These are phyloP conservation scores for Sarocladium oryzae DNA, from an alignment of 2,329 filamentous ascomycete species.

Conservation along the genomic window DNA sequence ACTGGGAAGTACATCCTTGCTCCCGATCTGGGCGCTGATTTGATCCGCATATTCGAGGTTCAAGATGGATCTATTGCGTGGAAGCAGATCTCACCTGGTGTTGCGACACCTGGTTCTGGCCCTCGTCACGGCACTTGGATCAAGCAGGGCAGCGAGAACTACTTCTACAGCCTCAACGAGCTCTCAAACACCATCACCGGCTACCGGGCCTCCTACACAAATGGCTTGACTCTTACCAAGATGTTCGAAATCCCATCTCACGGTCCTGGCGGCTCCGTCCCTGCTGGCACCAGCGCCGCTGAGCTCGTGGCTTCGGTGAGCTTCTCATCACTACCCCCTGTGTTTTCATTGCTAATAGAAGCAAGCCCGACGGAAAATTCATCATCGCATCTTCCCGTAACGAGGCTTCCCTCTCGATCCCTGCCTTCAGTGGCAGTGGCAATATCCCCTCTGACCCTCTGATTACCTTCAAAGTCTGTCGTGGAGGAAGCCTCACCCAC, in stretches of 20 bases:
- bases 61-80: neutral
- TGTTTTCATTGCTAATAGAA: neutral
- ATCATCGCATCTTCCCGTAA: conserved; percentile 63
- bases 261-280: conserved; percentile 33
- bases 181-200: conserved; percentile 49
- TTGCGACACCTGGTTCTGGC: conserved; percentile 46
- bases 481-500: conserved; percentile 44
- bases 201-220: conserved; percentile 49
- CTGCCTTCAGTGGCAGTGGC: conserved; percentile 36
- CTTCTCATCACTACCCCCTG: conserved; percentile 11
- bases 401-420: conserved; percentile 46
- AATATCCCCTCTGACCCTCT: conserved; percentile 56
- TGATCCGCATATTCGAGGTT: conserved; percentile 51
- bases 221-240: conserved; percentile 37
- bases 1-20: conserved; percentile 56
- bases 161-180: conserved; percentile 57
- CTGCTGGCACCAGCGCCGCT: conserved; percentile 38
- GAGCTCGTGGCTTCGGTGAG: conserved; percentile 55
- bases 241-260: conserved; percentile 43
- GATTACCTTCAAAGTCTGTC: conserved; percentile 52
- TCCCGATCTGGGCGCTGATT: conserved; percentile 60
- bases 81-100: neutral
- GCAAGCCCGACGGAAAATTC: conserved; percentile 54
- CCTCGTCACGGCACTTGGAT: conserved; percentile 60
- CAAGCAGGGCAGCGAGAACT: conserved; percentile 36